Evolutionary conservation across 176 grass and related monocot genomes (phyloP), one percentile per base, ranked within the genome.

Genomic region (Oryza glumipatula): DNA sequence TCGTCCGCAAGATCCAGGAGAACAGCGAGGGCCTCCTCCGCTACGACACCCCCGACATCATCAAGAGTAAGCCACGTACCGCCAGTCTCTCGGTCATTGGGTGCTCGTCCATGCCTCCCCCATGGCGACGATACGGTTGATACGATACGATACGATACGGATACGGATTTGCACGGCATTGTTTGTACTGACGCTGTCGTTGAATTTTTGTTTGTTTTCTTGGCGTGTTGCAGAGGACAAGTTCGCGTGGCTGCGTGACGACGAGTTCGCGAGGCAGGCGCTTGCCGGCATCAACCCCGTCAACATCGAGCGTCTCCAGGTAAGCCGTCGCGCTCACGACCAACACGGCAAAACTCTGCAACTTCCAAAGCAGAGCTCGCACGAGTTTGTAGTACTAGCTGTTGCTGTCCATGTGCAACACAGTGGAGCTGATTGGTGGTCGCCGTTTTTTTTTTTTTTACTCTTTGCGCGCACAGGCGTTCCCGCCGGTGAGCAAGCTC

Each of bases 191-290:
- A 90, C 58, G 48, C 74, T 83, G 78, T 38, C 78, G 17, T 76
- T 23, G 21, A 23, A 58, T 21, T 58, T 58, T 65, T 9, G 12
- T 38, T 13, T 0, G 1, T 54, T 21, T 9, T 72, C 60, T 61
- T 49, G 33, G 19, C 52, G 19, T 82, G 60, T 35, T 30, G 61
- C 86, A 99, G 97, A 92, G 94, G 97, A 99, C 80, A 99, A 99
- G 86, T 99, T 99, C 46, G 97, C 97, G 47, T 99, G 97, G 97
- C 90, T 96, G 26, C 93, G 97, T 2, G 97, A 99, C 9, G 97
- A 99, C 60, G 97, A 99, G 83, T 99, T 99, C 77, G 94, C 97
- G 36, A 85, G 94, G 45, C 94, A 96, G 81, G 30, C 90, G 9
- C 88, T 99, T 9, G 94, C 94, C 17, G 97, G 97, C 80, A 96